A percentile compares a stretch with the other conserved stretches of the same genome.
These are phyloP conservation scores for Candida tammaniensis DNA, from an alignment of 805 yeast species.

Conservation along the genomic window DNA sequence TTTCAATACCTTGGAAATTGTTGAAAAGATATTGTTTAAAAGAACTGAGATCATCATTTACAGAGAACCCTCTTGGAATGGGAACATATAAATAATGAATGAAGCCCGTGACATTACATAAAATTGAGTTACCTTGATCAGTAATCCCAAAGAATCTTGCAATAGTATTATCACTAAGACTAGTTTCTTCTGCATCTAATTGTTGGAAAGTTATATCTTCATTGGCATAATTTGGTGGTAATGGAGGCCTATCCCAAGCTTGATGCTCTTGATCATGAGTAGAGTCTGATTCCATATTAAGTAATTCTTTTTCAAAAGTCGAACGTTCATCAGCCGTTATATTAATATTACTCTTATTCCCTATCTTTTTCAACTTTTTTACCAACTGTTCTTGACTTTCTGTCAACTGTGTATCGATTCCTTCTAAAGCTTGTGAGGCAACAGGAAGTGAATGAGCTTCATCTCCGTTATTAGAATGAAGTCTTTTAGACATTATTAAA, in stretches of 20 bases:
- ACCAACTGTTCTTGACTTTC: slow-evolving; percentile 26
- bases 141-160: slow-evolving; percentile 94
- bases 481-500: slow-evolving; percentile 9
- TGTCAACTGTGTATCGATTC: slow-evolving; percentile 22
- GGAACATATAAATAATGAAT: slow-evolving; percentile 89
- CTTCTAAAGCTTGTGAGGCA: slow-evolving; percentile 17
- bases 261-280: slow-evolving; percentile 34
- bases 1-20: slow-evolving; percentile 56
- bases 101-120: slow-evolving; percentile 88
- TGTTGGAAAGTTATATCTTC: slow-evolving; percentile 78
- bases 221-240: slow-evolving; percentile 50
- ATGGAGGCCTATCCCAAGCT: slow-evolving; percentile 53
- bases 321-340: slow-evolving; percentile 27
- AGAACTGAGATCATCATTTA: slow-evolving; percentile 47
- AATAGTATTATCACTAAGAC: slow-evolving; percentile 52
- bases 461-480: slow-evolving; percentile 3
- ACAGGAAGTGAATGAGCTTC: slow-evolving; percentile 36
- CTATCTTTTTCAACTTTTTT: slow-evolving; percentile 34
- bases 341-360: no score
- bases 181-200: slow-evolving; percentile 88
- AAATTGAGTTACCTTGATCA: slow-evolving; percentile 77
- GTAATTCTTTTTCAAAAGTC: slow-evolving; percentile 39
- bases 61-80: slow-evolving; percentile 74
- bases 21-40: slow-evolving; percentile 46
- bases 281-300: slow-evolving; percentile 32